Evolutionary conservation across 306 rosid species (phyloP), one percentile per base, ranked within the genome.

Genomic region (Adenanthera pavonina): DNA sequence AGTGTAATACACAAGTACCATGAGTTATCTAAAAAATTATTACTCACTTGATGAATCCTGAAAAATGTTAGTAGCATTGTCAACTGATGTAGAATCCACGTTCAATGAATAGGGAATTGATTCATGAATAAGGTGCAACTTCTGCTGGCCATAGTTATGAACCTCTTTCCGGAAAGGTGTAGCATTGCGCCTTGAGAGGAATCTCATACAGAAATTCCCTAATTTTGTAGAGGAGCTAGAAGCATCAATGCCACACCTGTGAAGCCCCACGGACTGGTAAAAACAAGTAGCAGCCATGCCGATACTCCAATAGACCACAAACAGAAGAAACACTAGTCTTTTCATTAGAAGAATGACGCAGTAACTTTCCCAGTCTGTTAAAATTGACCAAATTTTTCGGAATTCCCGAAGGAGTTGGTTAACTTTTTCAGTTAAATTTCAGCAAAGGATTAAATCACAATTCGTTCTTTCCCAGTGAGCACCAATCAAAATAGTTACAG

Each of bases 271-370:
- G 8, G 89, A 75, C 40, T 78, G 89, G 83, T 57, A 54, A 51
- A 78, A 61, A 40, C 78, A 82, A 12, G 81, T 43, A 8, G 85
- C 77, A 36, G 82, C 75, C 91, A 91, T 82, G 81, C 88, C 89
- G 85, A 69, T 73, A 76, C 54, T 64, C 7, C 43, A 83, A 59
- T 5, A 30, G 68, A 75, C 6, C 53, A 73, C 43, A 51, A 15
- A 43, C 15, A 16, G n/a, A 62, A 74, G n/a, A 53, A 17, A 73
- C 10, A 36, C 47, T 2, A 71, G 43, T 30, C 11, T 71, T 46
- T 48, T 25, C 59, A 25, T 48, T 30, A 6, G 72, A 67, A 67
- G 49, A 41, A 67, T 30, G 60, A 71, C 1, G 15, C 25, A 47
- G 20, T 30, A 71, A 30, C 19, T 30, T 5, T 25, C 7, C 4